Percentiles rank a stretch among this genome's conserved stretches.
phyloP scores from a whole-genome alignment of 2,329 filamentous ascomycete species.

The Aspergillus sp. region DNA sequence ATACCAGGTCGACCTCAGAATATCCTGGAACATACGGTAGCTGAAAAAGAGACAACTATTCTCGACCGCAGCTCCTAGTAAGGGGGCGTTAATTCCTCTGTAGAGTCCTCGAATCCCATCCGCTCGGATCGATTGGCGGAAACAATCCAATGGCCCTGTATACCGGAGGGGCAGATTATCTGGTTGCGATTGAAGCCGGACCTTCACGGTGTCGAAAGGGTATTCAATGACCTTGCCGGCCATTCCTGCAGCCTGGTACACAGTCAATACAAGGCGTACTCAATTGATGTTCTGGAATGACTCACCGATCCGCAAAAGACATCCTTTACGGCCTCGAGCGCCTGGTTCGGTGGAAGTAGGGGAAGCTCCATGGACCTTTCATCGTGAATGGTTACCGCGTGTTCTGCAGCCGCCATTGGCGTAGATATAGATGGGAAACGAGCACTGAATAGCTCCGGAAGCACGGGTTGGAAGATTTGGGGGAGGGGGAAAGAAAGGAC shows the following conservation, averaged over 20 bases:
- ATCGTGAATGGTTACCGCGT: conserved; percentile 32
- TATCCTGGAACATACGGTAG: conserved; percentile 60
- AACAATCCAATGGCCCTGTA: conserved; percentile 84
- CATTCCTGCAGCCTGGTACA: conserved; percentile 64
- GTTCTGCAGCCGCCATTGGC: conserved; percentile 34
- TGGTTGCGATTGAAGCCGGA: conserved; percentile 92
- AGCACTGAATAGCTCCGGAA: conserved; percentile 3
- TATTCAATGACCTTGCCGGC: conserved; percentile 96
- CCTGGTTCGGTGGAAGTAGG: conserved; percentile 40
- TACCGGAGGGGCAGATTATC: conserved; percentile 76
- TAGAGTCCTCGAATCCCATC: conserved; percentile 82
- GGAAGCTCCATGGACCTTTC: conserved; percentile 36
- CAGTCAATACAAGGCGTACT: conserved; percentile 1
- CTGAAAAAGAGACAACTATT: conserved; percentile 91
- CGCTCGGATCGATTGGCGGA: conserved; percentile 71
- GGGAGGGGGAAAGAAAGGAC: conserved; percentile 1
- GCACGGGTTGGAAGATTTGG: background rate
- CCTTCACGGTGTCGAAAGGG: conserved; percentile 97
- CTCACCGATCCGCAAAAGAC: conserved; percentile 79
- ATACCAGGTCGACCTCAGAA: conserved; percentile 60
- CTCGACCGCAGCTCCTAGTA: conserved; percentile 86
- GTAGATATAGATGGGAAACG: conserved; percentile 5
- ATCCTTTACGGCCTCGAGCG: conserved; percentile 71
- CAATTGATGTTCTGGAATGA: conserved; percentile 8
- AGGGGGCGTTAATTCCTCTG: conserved; percentile 83